A percentile compares a stretch with the other conserved stretches of the same genome.
Evolutionary conservation across 305 asterid genomes (phyloP).

Genomic region (Fraxinus greggii): DNA sequence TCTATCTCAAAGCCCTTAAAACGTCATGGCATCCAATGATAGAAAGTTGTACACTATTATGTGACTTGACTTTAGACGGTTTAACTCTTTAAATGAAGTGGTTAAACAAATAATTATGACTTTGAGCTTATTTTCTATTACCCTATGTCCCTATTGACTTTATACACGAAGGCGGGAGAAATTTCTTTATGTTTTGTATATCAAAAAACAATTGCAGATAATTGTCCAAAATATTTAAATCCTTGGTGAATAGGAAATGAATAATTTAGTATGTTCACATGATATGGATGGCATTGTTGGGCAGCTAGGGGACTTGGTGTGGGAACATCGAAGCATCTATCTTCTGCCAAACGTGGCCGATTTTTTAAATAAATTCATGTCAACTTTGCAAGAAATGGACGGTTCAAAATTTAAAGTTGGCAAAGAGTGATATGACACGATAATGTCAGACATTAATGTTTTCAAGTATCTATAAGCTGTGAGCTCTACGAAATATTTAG

Average conservation of each 20-base stretch:
- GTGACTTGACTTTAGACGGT: not conserved
- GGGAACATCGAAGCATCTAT: slow-evolving; percentile 36
- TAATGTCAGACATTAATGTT: too few relatives aligned
- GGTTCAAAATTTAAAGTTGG: not conserved
- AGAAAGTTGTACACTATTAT: too few relatives aligned
- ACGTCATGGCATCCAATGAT: not conserved
- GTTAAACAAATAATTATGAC: too few relatives aligned
- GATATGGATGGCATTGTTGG: slow-evolving; percentile 40
- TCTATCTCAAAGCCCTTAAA: not conserved
- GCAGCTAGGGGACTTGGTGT: slow-evolving; percentile 44
- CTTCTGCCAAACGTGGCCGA: slow-evolving; percentile 18
- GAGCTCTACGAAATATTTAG: not conserved
- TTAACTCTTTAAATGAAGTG: not conserved
- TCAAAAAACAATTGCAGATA: not conserved
- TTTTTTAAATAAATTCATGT: slow-evolving; percentile 6
- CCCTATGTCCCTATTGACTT: slow-evolving; percentile 41
- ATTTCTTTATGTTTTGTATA: not conserved
- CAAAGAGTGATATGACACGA: not conserved
- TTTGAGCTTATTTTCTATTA: not conserved
- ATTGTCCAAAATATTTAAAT: not conserved
- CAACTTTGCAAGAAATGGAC: slow-evolving; percentile 24
- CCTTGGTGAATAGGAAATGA: slow-evolving; percentile 10
- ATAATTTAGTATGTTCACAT: slow-evolving; percentile 31
- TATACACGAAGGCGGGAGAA: slow-evolving; percentile 41
- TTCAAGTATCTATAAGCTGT: too few relatives aligned